phyloP scores from a whole-genome alignment of 768 basidiomycete species.

The Pulveroboletus sp. region DNA sequence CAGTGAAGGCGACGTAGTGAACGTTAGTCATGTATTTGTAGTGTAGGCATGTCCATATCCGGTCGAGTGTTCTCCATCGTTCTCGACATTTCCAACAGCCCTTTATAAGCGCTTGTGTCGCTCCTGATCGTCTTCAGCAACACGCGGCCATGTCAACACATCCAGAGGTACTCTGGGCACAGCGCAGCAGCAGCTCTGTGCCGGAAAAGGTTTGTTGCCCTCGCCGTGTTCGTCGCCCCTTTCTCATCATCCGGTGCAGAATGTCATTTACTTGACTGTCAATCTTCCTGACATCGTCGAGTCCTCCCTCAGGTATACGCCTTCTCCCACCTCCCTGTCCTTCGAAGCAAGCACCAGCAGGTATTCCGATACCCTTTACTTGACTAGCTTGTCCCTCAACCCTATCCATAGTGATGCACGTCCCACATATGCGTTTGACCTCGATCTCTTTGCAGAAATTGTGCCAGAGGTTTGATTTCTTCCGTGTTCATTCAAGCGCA shows the following conservation, averaged over 20 bases:
- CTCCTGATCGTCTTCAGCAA: constrained; percentile 6
- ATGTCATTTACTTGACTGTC: constrained; percentile 79
- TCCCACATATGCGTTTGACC: constrained; percentile 66
- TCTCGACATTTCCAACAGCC: constrained; percentile 26
- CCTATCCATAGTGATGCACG: constrained; percentile 34
- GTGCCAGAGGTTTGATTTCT: constrained; percentile 56
- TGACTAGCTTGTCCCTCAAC: constrained; percentile 4
- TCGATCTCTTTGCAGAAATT: constrained; percentile 75
- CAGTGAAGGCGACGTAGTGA: no score
- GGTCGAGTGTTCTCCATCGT: constrained; percentile 28
- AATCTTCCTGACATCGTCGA: constrained; percentile 73
- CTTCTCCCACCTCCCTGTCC: constrained; percentile 53
- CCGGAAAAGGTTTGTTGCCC: constrained; percentile 56
- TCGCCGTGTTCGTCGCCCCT: not conserved
- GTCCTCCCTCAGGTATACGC: constrained; percentile 50
- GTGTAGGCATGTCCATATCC: constrained; percentile 10
- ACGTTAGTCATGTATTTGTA: no score
- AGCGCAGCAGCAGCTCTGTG: constrained; percentile 67
- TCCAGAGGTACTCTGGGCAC: constrained; percentile 94
- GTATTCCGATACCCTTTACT: constrained; percentile 37
- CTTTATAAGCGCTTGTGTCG: not conserved
- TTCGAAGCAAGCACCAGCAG: constrained; percentile 63
- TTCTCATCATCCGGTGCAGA: constrained; percentile 42
- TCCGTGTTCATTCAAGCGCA: not conserved
- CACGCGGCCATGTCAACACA: constrained; percentile 43